These are phyloP conservation scores for Mortierella antarctica DNA, from an alignment of 192 early-diverging fungal species.

Conservation along the genomic window DNA sequence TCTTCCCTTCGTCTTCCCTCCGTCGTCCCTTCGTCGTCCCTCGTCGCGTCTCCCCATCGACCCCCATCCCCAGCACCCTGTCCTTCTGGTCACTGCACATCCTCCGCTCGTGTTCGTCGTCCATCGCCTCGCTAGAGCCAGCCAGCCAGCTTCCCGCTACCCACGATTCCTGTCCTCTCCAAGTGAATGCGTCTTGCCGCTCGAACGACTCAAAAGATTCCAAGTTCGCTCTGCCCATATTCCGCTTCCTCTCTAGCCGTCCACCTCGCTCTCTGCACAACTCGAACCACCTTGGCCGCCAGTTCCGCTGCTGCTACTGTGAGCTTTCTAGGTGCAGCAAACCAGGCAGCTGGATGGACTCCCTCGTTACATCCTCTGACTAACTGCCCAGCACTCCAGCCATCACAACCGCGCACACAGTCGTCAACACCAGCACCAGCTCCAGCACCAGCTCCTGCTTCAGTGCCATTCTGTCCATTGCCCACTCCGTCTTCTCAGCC, in stretches of 20 bases:
- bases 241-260: too few relatives aligned
- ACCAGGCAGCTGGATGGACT: slow-evolving; percentile 17
- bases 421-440: neutral
- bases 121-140: too few relatives aligned
- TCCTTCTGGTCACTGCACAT: too few relatives aligned
- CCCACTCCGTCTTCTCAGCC: too few relatives aligned
- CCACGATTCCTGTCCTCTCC: slow-evolving; percentile 5
- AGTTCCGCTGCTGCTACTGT: slow-evolving; percentile 4
- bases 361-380: slow-evolving; percentile 6
- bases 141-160: neutral
- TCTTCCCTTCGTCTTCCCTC: neutral
- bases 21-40: neutral
- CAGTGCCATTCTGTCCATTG: neutral
- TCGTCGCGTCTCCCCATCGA: too few relatives aligned
- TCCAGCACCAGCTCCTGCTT: neutral
- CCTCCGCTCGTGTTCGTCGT: too few relatives aligned
- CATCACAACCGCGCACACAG: neutral
- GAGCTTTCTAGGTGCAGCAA: slow-evolving; percentile 25
- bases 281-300: neutral
- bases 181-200: too few relatives aligned
- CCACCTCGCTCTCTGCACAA: too few relatives aligned
- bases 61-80: too few relatives aligned
- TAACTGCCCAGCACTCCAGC: slow-evolving; percentile 9
- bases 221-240: too few relatives aligned
- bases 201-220: too few relatives aligned